Conservation (phyloP, 176 grass and related monocot species). For the Carex cristatella region DNA sequence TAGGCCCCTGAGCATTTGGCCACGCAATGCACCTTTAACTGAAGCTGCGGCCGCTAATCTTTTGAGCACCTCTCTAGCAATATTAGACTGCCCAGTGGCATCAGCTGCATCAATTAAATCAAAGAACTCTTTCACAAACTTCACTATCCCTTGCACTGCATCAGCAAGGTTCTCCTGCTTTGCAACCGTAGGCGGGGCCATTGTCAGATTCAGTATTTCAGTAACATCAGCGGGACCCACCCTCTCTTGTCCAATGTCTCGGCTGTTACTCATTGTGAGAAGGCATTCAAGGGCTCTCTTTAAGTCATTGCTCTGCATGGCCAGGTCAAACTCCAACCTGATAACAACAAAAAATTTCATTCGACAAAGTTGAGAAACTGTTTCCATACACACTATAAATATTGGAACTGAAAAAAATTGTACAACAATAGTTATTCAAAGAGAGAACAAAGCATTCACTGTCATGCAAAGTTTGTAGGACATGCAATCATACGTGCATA, state of each 20-base stretch:
- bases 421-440: background rate
- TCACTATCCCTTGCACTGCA: slow-evolving; percentile 92
- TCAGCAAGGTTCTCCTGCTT: slow-evolving; percentile 97
- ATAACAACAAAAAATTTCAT: slow-evolving; percentile 20
- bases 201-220: slow-evolving; percentile 91
- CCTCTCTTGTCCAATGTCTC: slow-evolving; percentile 76
- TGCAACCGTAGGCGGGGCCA: slow-evolving; percentile 64
- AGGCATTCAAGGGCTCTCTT: slow-evolving; percentile 96
- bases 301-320: slow-evolving; percentile 96
- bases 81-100: slow-evolving; percentile 92
- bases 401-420: background rate
- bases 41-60: slow-evolving; percentile 94
- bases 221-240: slow-evolving; percentile 53
- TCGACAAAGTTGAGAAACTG: background rate
- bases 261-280: slow-evolving; percentile 95
- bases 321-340: slow-evolving; percentile 98
- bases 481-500: background rate
- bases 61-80: slow-evolving; percentile 90
- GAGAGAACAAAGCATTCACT: background rate
- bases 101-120: slow-evolving; percentile 96
- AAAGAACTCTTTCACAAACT: slow-evolving; percentile 98
- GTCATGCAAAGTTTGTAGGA: background rate
- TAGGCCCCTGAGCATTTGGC: slow-evolving; percentile 75
- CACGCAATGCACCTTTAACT: slow-evolving; percentile 92
- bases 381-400: background rate